A percentile compares a stretch with the other conserved stretches of the same genome.
Evolutionary conservation across 495 filamentous ascomycete species (phyloP).

Genomic region (Hyaloscypha variabilis): DNA sequence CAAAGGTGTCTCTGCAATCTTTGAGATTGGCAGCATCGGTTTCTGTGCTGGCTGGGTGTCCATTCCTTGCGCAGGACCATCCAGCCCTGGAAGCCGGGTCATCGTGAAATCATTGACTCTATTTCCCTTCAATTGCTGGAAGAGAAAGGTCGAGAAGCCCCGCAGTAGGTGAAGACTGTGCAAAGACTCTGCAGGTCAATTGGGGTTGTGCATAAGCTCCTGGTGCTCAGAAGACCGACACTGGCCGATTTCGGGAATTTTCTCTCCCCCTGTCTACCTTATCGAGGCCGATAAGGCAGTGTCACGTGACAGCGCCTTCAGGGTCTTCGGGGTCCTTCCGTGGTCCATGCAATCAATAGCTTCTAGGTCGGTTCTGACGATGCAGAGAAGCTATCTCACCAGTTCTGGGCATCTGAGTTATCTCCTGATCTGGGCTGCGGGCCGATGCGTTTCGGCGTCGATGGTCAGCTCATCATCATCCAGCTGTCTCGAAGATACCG

Average conservation of each 20-base stretch:
- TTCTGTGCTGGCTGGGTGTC: not conserved
- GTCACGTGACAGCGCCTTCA: not conserved
- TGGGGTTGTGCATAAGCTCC: not conserved
- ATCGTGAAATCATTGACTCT: conserved; percentile 21
- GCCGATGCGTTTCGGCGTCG: not conserved
- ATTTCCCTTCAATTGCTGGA: not conserved
- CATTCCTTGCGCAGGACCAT: conserved; percentile 1
- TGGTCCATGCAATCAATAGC: no score
- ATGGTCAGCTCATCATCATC: no score
- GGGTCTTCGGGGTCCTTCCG: no score
- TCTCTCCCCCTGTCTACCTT: not conserved
- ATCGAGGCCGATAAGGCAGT: not conserved
- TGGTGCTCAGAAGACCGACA: not conserved
- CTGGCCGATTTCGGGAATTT: not conserved
- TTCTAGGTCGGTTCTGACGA: no score
- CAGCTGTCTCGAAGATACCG: no score
- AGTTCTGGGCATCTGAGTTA: not conserved
- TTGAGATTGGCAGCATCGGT: conserved; percentile 5
- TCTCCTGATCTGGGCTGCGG: not conserved
- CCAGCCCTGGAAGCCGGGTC: conserved; percentile 20
- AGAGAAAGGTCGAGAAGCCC: not conserved
- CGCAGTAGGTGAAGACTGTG: not conserved
- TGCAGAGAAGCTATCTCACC: not conserved
- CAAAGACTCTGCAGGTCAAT: conserved; percentile 4
- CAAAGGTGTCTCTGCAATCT: conserved; percentile 15